These are phyloP conservation scores for Croton laevigatus DNA, from an alignment of 441 rosid genomes.

Conservation along the genomic window DNA sequence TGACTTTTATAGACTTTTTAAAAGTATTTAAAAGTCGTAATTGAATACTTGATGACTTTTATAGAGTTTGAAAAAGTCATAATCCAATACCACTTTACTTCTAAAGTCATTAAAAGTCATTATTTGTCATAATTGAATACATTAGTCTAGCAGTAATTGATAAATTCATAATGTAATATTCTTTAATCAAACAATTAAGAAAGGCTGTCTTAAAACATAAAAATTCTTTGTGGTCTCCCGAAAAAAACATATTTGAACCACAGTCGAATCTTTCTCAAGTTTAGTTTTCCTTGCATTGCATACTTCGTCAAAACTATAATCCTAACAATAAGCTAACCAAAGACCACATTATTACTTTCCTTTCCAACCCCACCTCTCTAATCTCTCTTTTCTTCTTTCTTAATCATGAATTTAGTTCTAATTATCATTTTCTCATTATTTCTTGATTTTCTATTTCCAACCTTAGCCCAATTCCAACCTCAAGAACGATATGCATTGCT, in stretches of 20 bases:
- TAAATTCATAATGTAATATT: not conserved
- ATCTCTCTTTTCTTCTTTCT: not conserved
- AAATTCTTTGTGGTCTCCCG: constrained; percentile 22
- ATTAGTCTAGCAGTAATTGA: not conserved
- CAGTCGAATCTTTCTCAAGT: not conserved
- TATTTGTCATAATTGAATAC: no score
- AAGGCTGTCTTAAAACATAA: constrained; percentile 13
- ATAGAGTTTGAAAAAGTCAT: no score
- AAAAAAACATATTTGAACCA: not conserved
- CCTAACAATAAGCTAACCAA: constrained; percentile 2
- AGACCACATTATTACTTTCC: not conserved
- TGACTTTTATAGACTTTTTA: no score
- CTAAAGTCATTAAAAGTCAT: no score
- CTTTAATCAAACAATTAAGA: not conserved
- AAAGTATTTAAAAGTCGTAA: no score
- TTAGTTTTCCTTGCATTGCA: constrained; percentile 19
- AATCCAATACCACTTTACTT: no score
- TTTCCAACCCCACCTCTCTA: not conserved
- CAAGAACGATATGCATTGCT: constrained; percentile 39
- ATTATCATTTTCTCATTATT: not conserved
- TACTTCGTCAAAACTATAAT: constrained; percentile 21
- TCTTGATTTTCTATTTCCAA: not conserved
- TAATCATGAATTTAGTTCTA: constrained; percentile 21
- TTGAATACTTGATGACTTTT: no score
- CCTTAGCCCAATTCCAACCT: constrained; percentile 23